phyloP scores from a whole-genome alignment of 2,329 filamentous ascomycete genomes.

The Cordyceps tenuipes region DNA sequence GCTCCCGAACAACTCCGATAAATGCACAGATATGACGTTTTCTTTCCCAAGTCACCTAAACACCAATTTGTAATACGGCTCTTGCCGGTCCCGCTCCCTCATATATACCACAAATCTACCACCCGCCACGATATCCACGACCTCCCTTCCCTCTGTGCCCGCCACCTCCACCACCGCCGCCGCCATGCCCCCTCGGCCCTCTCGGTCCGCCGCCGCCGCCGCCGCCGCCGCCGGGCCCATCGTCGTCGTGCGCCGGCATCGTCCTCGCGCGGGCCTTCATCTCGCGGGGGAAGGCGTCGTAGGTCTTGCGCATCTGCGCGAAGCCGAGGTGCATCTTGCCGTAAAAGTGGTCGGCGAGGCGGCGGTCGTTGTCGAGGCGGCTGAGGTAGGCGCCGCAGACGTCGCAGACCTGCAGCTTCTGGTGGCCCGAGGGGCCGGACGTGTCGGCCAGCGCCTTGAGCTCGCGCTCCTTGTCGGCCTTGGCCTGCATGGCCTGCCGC shows the following conservation, averaged over 20 bases:
- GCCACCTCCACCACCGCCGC: constrained; percentile 28
- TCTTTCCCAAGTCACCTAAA: neutral
- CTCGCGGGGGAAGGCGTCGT: constrained; percentile 78
- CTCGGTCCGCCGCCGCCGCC: constrained; percentile 40
- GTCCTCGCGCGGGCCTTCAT: constrained; percentile 61
- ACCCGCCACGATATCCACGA: constrained; percentile 41
- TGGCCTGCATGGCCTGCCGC: constrained; percentile 68
- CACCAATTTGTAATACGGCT: neutral
- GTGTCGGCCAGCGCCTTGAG: constrained; percentile 88
- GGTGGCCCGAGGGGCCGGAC: constrained; percentile 84
- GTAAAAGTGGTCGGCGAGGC: constrained; percentile 95
- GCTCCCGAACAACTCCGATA: neutral
- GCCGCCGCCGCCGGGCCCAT: constrained; percentile 30
- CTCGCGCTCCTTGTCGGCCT: constrained; percentile 77
- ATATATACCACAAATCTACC: constrained; percentile 24
- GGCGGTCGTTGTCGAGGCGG: constrained; percentile 85
- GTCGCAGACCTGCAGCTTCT: constrained; percentile 97
- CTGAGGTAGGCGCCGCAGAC: constrained; percentile 94
- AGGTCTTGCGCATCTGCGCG: constrained; percentile 94
- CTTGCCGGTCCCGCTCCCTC: neutral
- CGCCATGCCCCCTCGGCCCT: constrained; percentile 37
- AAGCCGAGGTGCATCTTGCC: constrained; percentile 99
- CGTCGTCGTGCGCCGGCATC: constrained; percentile 36
- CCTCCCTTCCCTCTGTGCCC: constrained; percentile 45
- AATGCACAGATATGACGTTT: neutral